Base-by-base conservation (phyloP, 2,329 filamentous ascomycete genomes). In the Fusarium clavum region DNA sequence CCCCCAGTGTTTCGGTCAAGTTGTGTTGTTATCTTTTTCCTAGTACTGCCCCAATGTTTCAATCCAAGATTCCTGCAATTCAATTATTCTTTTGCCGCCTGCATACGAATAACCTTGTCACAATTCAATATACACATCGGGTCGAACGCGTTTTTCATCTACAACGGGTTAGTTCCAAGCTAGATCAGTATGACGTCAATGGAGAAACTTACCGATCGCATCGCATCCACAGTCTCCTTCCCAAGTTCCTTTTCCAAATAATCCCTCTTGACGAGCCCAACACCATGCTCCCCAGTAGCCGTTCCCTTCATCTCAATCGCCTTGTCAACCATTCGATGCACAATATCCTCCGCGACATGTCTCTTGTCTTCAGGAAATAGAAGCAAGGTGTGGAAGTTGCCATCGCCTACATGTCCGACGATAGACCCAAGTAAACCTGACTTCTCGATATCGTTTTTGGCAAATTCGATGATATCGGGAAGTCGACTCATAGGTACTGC, bases 391-490 rank as follows among this genome's bases (percentile, higher is more conserved):
- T 98, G 94, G 82, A 98, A 98, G 79, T 97, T 98, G 22, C 94
- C 94, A 76, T 97, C 94, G 9, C 94, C 94, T 56, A 97, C 91
- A 76, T 98, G 94, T 4, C 94, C 94, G 3, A 98, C 83, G 18
- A 97, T 92, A 73, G 91, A 94, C 1, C 94, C 93, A 76, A 97
- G 97, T 2, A 97, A 81, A 0, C 93, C 93, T 4, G 97, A 84
- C 9, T 93, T 90, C 75, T 95, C 92, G 85, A 97, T 91, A 75
- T 97, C 93, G 76, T 92, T 91, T 82, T 97, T 97, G 62, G 92
- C 94, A 40, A 94, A 85, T 77, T 97, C 94, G 82, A 86, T 86
- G 60, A 94, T 91, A 68, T 93, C 91, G 0, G 92, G 89, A 4
- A 95, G 82, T 12, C 89, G 83, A 57, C 89, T 92, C 68, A 96